Conservation (phyloP, 106 monocot species). For the Gastrodia elata region DNA sequence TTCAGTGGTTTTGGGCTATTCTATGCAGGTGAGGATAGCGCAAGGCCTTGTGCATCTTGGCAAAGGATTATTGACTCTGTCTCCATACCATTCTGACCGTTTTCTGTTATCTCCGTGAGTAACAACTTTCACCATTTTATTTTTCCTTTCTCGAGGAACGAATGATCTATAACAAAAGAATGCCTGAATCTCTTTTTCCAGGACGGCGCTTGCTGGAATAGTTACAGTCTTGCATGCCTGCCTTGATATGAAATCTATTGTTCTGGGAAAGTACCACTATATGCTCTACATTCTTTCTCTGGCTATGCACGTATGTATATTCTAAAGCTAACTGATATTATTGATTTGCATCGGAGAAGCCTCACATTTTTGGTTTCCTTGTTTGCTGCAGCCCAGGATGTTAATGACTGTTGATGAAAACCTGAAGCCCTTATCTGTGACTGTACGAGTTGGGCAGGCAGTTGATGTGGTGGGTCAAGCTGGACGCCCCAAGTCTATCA, state of each 20-base stretch:
- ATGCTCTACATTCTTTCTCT: conserved; percentile 81
- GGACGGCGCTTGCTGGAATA: conserved; percentile 79
- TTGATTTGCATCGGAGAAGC: neutral
- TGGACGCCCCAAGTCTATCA: conserved; percentile 88
- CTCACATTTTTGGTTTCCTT: conserved; percentile 3
- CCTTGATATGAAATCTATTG: conserved; percentile 77
- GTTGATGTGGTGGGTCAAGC: conserved; percentile 97
- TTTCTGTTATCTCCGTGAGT: conserved; percentile 89
- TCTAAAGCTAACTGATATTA: neutral
- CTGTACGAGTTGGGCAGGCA: conserved; percentile 88
- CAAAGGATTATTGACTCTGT: conserved; percentile 91
- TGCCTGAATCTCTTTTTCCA: conserved; percentile 12
- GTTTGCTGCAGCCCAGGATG: conserved; percentile 88
- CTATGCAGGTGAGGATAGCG: conserved; percentile 83
- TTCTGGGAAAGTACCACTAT: conserved; percentile 92
- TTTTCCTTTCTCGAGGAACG: neutral
- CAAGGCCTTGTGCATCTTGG: conserved; percentile 96
- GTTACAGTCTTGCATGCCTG: conserved; percentile 77
- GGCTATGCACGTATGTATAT: conserved; percentile 73
- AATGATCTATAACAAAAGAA: neutral
- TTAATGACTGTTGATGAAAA: conserved; percentile 93
- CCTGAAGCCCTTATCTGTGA: conserved; percentile 82
- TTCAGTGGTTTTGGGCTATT: neutral
- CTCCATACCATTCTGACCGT: conserved; percentile 89
- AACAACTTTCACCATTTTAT: neutral